Evolutionary conservation across 768 basidiomycete species (phyloP).

Genomic region (Tricholoma furcatifolium): DNA sequence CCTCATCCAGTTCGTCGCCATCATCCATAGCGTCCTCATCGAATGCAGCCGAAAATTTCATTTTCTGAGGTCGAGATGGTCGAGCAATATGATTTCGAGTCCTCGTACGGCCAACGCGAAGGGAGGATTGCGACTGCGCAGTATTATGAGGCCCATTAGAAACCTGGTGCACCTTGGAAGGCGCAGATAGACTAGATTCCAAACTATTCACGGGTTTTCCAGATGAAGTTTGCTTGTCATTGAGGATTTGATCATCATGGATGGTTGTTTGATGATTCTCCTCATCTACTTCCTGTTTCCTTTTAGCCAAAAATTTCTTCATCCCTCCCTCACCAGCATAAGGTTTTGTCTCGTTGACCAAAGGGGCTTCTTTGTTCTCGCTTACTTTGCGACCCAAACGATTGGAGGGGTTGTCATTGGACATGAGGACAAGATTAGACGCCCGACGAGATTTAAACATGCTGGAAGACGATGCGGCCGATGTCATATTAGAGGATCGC

Average conservation of each 20-base stretch:
- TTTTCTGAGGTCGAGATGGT: slow-evolving; percentile 44
- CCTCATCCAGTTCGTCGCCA: slow-evolving; percentile 30
- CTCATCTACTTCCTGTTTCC: slow-evolving; percentile 56
- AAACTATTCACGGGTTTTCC: slow-evolving; percentile 13
- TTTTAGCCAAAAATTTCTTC: slow-evolving; percentile 70
- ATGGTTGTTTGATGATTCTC: slow-evolving; percentile 25
- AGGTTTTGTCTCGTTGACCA: slow-evolving; percentile 62
- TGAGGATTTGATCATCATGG: slow-evolving; percentile 30
- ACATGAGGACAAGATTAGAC: slow-evolving; percentile 53
- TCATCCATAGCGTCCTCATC: slow-evolving; percentile 51
- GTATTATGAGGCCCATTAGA: slow-evolving; percentile 27
- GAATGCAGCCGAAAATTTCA: slow-evolving; percentile 68
- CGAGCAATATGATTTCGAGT: slow-evolving; percentile 61
- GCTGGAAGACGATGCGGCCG: slow-evolving; percentile 42
- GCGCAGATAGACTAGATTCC: slow-evolving; percentile 20
- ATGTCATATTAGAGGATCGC: slow-evolving; percentile 33
- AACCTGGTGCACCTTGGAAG: slow-evolving; percentile 31
- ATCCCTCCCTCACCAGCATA: slow-evolving; percentile 79
- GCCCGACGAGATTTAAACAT: slow-evolving; percentile 58
- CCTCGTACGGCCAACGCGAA: slow-evolving; percentile 66
- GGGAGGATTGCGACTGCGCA: slow-evolving; percentile 37
- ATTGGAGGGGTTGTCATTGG: slow-evolving; percentile 51
- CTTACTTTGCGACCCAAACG: slow-evolving; percentile 41
- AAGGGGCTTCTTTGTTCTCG: slow-evolving; percentile 38
- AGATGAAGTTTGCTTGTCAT: slow-evolving; percentile 13